Base-by-base conservation (phyloP, 805 yeast genomes). In the Metahyphopichia silvanorum region DNA sequence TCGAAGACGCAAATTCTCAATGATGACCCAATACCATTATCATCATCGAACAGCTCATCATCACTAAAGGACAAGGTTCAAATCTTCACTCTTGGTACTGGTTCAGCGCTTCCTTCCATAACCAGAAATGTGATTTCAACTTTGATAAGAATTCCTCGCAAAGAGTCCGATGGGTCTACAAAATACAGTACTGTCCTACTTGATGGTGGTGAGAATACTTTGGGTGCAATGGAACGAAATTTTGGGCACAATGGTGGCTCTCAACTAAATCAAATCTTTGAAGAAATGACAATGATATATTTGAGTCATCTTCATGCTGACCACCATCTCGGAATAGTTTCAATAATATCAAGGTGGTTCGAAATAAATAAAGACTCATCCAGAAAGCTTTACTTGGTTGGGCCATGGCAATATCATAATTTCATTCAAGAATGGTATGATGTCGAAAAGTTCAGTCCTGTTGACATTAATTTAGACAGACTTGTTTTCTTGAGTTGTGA, bases 191-290 rank as follows among this genome's bases (percentile, higher is more conserved):
- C 81, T 3, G 53, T 85, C 0, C 45, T 93, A 15, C 60, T 93
- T 22, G 99, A 93, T 59, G 95, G 93, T n/a, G 99, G 99, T 12
- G 99, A 93, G 53, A 88, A 86, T 38, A 86, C 98, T 0, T 47
- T 82, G 15, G 96, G 95, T 2, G 61, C 85, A 0, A 57, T 93
- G 39, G 53, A 63, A 20, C 73, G 98, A 43, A 65, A 76, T 35
- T 77, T 77, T 40, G 79, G 80, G 0, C 63, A 66, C 7, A 63
- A 61, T 1, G 69, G 70, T 12, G 41, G 66, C 2, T 46, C 49
- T 2, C 65, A 65, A 21, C 42, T 55, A 17, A 35, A 38, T 17
- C 49, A 51, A 15, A 57, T 83, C 2, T 67, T 89, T 40, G 43
- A 59, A 25, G 94, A 89, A 46, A 58, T 89, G 36, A 63, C 72